Evolutionary conservation across 129 eudicot species (phyloP), one percentile per base, ranked within the genome.

Genomic region (Pseudognaphalium luteoalbum): DNA sequence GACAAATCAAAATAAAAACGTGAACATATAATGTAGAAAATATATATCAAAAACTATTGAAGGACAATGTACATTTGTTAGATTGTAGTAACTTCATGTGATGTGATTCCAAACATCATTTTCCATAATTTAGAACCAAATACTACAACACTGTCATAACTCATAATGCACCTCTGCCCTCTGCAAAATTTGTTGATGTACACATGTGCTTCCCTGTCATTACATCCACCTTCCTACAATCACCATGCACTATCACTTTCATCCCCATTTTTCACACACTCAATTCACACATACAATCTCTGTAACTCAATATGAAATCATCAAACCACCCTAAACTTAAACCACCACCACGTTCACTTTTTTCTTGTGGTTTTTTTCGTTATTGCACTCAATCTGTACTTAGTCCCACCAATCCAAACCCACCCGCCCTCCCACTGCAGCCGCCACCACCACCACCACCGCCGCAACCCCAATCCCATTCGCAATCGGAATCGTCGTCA

Each of bases 291-390:
- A 21, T 52, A 22, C 16, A 35, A 44, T 47, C 47, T 25, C 73
- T 5, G 17, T 15, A 57, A 66, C 25, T 20, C 71, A 66, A 2
- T 76, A 89, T 86, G 91, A 89, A 86, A 89, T 64, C 17, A 10
- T 12, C 87, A 1, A 69, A 88, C 56, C 87, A 81, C 15, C 86
- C 87, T 21, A 90, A 90, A 77, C 90, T 88, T 75, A 90, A 90
- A 78, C 82, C 88, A 54, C 73, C 90, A 64, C 86, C 89, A 34
- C 85, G 88, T 0, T 90, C 86, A 39, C 85, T 88, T 12, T 91
- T 91, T 70, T 86, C 97, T 8, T 91, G 97, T 25, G 92, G 84
- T 12, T 77, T 91, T 84, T 91, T 91, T 57, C 87, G 97, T 77
- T 86, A 91, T 50, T 91, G 97, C 86, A 85, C 97, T 54, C 97